Evolutionary conservation across 331 rosid species (phyloP).

Genomic region (Quercus lobata): DNA sequence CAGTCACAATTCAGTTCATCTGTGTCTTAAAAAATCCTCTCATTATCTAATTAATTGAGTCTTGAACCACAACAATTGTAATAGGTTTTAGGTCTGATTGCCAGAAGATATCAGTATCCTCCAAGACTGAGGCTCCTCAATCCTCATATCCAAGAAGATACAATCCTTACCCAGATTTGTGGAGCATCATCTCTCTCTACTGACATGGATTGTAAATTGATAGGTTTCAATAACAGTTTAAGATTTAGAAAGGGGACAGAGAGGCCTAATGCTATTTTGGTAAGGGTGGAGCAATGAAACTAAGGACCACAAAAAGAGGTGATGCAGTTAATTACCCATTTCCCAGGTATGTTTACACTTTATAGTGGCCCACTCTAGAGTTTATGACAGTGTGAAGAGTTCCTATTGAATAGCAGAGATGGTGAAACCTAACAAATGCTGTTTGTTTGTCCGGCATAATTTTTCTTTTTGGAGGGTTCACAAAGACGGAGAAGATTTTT

Average conservation of each 20-base stretch:
- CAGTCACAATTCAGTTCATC: not conserved
- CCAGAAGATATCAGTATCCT: slow-evolving; percentile 8
- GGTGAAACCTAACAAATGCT: not conserved
- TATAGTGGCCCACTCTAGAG: not conserved
- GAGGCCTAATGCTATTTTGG: not conserved
- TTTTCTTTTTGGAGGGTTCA: not conserved
- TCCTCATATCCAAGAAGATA: slow-evolving; percentile 5
- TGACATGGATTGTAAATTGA: not conserved
- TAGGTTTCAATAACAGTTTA: slow-evolving; percentile 11
- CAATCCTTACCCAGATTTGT: not conserved
- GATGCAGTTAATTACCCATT: not conserved
- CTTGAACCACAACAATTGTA: not conserved
- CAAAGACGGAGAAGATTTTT: not conserved
- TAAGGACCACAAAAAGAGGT: not conserved
- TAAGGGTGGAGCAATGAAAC: not conserved
- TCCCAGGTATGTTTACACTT: not conserved
- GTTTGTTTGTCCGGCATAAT: not conserved
- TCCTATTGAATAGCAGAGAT: not conserved
- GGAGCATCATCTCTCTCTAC: slow-evolving; percentile 6
- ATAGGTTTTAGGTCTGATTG: slow-evolving; percentile 8
- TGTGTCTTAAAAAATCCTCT: not conserved
- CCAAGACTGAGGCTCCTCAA: slow-evolving; percentile 11
- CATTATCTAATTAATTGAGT: not conserved
- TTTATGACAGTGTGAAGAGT: not conserved
- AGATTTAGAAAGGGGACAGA: slow-evolving; percentile 14